Base-by-base conservation (phyloP, 1,284 basidiomycete species). In the Ceratobasidium papillatum region DNA sequence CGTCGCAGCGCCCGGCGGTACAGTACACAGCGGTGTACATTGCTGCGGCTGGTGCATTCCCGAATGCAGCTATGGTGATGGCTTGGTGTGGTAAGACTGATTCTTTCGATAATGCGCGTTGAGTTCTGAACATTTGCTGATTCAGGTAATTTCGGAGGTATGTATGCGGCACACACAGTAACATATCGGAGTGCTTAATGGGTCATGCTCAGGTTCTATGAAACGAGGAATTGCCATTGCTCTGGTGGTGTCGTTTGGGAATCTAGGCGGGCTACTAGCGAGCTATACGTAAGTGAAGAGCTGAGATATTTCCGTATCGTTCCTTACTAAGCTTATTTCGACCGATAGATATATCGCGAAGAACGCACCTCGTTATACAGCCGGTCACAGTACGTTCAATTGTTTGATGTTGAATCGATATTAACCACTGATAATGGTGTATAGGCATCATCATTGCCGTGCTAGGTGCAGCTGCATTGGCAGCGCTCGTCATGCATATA, bases 1-100 rank as follows among this genome's bases (percentile, higher is more conserved):
- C 76, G 54, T 77, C 77, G 64, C 41, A 74, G n/a, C 79, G 76
- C 68, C 75, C 75, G 56, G 76, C 73, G 11, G 78, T 81, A 68
- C 78, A 80, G 75, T 83, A 82, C 77, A 76, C 78, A 38, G 82
- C 80, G 17, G 78, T 82, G 47, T 82, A 81, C 79, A 76, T 83
- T 19, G 80, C 80, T 45, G 81, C 82, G n/a, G 75, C 78, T 22
- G 82, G 82, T 36, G 77, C 80, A 49, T 82, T 82, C 78, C 80
- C 82, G 36, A 79, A 81, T 14, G 80, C 82, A 54, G 80, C 82
- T 41, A 74, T 82, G 66, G 78, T 80, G 75, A 78, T 82, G 73
- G 79, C 81, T 0, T 83, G 81, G 81, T 80, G 78, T 45, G 71
- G 71, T 73, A 22, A 61, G 71, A n/a, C 19, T 17, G 19, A 11